Conservation (phyloP, 2,329 filamentous ascomycete genomes). For the Alternaria viburni region DNA sequence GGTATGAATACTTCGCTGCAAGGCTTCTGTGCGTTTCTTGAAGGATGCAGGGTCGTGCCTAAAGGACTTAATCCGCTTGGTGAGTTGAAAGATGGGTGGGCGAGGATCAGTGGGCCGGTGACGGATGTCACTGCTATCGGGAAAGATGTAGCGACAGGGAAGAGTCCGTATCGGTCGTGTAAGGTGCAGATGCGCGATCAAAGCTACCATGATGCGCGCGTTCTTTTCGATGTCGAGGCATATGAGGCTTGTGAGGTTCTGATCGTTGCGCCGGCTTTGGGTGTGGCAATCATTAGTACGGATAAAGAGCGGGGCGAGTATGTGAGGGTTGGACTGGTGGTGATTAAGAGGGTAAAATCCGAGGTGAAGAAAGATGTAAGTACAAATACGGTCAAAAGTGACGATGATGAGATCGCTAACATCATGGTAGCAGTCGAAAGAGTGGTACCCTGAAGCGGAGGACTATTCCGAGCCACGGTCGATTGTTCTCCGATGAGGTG, state of each 20-base stretch:
- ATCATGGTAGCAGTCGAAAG: background rate
- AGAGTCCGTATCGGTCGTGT: background rate
- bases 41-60: conserved; percentile 2
- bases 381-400: background rate
- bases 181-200: background rate
- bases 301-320: background rate
- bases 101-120: conserved; percentile 1
- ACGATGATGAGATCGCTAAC: background rate
- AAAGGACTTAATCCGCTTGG: conserved; percentile 11
- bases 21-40: background rate
- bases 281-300: background rate
- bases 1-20: background rate
- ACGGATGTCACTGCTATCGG: background rate
- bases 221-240: conserved; percentile 5
- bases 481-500: background rate
- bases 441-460: background rate
- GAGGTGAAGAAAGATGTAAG: background rate
- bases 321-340: conserved; percentile 18
- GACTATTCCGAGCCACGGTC: background rate
- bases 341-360: background rate
- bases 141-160: background rate
- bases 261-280: conserved; percentile 6
- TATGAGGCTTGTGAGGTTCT: conserved; percentile 1
- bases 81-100: conserved; percentile 12
- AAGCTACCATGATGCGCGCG: background rate